Conservation (phyloP, 192 early-diverging fungal species). For the Coemansia reversa region DNA sequence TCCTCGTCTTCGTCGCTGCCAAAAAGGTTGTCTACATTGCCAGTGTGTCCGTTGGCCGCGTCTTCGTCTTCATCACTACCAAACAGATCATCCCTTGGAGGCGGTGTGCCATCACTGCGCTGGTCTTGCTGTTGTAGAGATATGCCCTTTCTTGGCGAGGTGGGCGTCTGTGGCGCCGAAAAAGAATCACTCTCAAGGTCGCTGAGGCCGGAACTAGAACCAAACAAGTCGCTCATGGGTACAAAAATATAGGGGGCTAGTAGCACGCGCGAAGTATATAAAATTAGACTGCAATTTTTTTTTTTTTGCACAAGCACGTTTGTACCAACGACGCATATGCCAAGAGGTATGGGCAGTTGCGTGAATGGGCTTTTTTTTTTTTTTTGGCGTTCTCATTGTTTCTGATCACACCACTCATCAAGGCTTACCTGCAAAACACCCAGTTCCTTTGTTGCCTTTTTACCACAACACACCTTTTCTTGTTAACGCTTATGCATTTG, state of each 20-base stretch:
- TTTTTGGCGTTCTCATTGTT: neutral
- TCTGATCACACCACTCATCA: neutral
- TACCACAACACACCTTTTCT: neutral
- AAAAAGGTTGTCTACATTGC: constrained; percentile 23
- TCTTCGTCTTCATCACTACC: constrained; percentile 25
- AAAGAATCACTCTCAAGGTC: constrained; percentile 21
- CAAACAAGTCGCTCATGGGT: constrained; percentile 49
- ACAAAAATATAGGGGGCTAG: neutral
- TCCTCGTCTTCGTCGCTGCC: constrained; percentile 24
- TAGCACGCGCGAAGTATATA: neutral
- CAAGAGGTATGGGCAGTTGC: constrained; percentile 1
- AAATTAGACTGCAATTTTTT: neutral
- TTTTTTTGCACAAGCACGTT: neutral
- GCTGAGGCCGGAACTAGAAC: constrained; percentile 36
- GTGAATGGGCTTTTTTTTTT: constrained; percentile 1
- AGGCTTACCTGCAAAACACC: neutral
- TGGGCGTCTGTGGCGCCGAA: constrained; percentile 12
- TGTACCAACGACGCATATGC: neutral
- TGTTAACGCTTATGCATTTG: constrained; percentile 1
- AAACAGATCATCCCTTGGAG: constrained; percentile 26
- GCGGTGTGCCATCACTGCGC: constrained; percentile 23
- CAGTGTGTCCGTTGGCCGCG: neutral
- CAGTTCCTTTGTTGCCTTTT: neutral
- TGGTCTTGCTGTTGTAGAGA: neutral
- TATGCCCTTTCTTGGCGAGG: neutral